Base-by-base conservation (phyloP, 371 early-diverging fungal genomes). In the Circinella umbellata region DNA sequence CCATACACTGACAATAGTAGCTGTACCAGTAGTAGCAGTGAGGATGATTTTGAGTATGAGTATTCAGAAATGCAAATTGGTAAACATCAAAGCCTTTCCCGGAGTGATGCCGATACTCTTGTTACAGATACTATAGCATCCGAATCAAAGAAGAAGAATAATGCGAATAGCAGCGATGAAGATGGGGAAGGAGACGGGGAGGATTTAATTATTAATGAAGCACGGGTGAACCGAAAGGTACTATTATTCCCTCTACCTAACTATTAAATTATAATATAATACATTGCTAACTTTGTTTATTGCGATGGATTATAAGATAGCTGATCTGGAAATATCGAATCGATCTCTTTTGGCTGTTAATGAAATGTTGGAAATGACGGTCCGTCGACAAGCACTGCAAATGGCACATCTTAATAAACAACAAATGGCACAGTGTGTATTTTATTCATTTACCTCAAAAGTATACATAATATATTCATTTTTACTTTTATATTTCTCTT, bases 241-340 rank as follows among this genome's bases (percentile, higher is more conserved):
- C 38, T 13, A 7, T 57, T 57, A 27, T 18, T 3, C n/a, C 4
- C n/a, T 13, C 15, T 15, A 51, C 14, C 14, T 51, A 15, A 15
- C 11, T 42, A 42, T 42, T 42, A 15, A 6, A 51, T 51, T 15
- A 51, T 51, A 4, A 4, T 51, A 51, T 51, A 13, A 51, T 5
- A 13, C 8, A 1, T 15, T 51, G 51, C 15, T 42, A 42, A 9
- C 11, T 0, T 42, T 42, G 42, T 42, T 42, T 13, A 34, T 7
- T 57, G 27, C 20, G 20, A 34, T 57, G 4, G 34, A 47, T 20
- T 37, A 63, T 11, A 67, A 86, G 86, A 83, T 86, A 69, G 82
- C 78, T 38, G 87, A 86, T 76, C 72, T 86, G 62, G 87, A 86
- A 70, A 79, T 85, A 59, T 83, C 87, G 9, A 82, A 83, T 38